Conservation (phyloP, 2,329 filamentous ascomycete genomes). For the Fusarium sp. region DNA sequence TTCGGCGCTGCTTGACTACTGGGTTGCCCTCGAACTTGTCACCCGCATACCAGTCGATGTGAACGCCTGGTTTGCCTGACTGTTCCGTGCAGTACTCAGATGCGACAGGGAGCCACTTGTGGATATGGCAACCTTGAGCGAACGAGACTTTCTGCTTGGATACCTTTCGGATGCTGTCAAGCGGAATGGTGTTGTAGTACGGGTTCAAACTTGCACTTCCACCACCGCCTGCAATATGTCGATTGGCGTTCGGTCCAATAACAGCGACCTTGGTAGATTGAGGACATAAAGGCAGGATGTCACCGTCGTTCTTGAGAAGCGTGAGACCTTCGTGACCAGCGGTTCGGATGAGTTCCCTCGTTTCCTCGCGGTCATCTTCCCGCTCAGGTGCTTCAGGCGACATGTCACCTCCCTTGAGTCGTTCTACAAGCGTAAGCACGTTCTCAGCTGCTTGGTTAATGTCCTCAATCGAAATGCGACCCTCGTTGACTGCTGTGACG, state of each 20-base stretch:
- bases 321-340: constrained; percentile 70
- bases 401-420: constrained; percentile 68
- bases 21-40: constrained; percentile 68
- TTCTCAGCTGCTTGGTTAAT: constrained; percentile 68
- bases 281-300: constrained; percentile 65
- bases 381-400: constrained; percentile 64
- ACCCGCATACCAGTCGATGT: constrained; percentile 70
- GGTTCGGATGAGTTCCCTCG: constrained; percentile 65
- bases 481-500: constrained; percentile 59
- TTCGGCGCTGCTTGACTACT: constrained; percentile 64
- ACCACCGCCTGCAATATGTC: constrained; percentile 72
- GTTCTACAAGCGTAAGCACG: constrained; percentile 66
- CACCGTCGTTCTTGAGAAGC: constrained; percentile 68
- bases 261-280: constrained; percentile 67
- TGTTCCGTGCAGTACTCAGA: constrained; percentile 40
- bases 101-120: constrained; percentile 42
- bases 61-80: constrained; percentile 66
- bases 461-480: constrained; percentile 55
- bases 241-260: constrained; percentile 73
- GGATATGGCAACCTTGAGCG: constrained; percentile 49
- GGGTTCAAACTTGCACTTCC: constrained; percentile 74
- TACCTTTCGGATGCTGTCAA: constrained; percentile 64
- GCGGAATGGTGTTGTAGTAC: constrained; percentile 71
- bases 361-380: constrained; percentile 65
- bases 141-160: constrained; percentile 65